A percentile compares a stretch with the other conserved stretches of the same genome.
phyloP scores from a whole-genome alignment of 805 yeast species.

The Suhomyces sp. region DNA sequence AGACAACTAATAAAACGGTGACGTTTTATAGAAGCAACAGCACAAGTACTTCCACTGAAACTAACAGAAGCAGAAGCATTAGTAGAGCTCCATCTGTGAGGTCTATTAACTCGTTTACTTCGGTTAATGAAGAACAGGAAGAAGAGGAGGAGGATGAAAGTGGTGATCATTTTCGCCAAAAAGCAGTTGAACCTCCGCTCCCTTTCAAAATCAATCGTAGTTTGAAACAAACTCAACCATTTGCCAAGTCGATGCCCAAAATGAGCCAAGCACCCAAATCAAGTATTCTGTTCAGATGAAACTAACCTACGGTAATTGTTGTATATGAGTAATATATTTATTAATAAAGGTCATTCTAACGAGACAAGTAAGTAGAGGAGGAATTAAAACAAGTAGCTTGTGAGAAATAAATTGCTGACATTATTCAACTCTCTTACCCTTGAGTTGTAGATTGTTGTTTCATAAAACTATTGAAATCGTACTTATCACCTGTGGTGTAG shows the following conservation, averaged over 20 bases:
- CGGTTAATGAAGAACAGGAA: conserved; percentile 22
- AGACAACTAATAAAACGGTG: conserved; percentile 40
- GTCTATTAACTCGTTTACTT: conserved; percentile 28
- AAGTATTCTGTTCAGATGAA: conserved; percentile 3
- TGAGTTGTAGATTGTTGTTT: conserved; percentile 18
- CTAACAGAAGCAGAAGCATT: conserved; percentile 17
- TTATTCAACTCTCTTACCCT: no score
- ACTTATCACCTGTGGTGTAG: conserved; percentile 28
- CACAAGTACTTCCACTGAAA: conserved; percentile 14
- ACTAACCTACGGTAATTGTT: no score
- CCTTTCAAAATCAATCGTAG: not conserved
- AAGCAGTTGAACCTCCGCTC: no score
- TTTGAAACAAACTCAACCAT: not conserved
- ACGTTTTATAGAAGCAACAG: conserved; percentile 37
- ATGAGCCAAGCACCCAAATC: not conserved
- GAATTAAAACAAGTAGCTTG: no score
- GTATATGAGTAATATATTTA: no score
- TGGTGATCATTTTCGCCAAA: no score
- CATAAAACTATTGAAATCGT: conserved; percentile 40
- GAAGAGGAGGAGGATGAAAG: conserved; percentile 12
- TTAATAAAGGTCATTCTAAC: no score
- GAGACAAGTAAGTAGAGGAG: no score
- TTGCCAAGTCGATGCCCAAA: not conserved
- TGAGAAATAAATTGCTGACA: no score
- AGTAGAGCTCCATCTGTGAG: conserved; percentile 31